Percentiles rank a stretch among this genome's conserved stretches.
phyloP scores from a whole-genome alignment of 495 filamentous ascomycete species.

The Gamarada debralockiae region DNA sequence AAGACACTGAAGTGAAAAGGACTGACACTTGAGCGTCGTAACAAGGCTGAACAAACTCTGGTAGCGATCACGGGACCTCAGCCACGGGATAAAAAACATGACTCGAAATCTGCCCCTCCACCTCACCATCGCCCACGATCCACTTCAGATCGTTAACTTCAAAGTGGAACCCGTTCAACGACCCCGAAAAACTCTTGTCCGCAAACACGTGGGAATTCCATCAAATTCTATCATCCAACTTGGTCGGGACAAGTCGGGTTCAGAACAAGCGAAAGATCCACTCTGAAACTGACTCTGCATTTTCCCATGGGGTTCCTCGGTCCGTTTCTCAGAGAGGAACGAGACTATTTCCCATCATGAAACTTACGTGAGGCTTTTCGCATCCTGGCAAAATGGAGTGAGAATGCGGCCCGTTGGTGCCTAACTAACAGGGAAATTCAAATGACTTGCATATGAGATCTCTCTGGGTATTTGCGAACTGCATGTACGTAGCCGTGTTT shows the following conservation, averaged over 20 bases:
- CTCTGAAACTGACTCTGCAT: background rate
- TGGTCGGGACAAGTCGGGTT: conserved; percentile 1
- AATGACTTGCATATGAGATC: background rate
- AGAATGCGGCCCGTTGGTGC: conserved; percentile 6
- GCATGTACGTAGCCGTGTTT: background rate
- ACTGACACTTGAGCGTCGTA: no score
- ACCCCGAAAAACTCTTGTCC: background rate
- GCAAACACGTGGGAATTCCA: background rate
- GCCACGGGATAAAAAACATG: no score
- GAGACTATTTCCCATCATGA: background rate
- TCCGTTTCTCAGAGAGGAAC: conserved; percentile 3
- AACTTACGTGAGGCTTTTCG: background rate
- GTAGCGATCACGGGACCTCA: no score
- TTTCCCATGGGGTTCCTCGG: conserved; percentile 12
- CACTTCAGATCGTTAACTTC: background rate
- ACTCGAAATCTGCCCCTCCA: no score
- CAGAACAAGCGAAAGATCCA: background rate
- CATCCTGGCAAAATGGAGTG: background rate
- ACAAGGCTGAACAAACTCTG: no score
- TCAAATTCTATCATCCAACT: background rate
- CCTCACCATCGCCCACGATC: no score
- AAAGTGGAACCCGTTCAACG: background rate
- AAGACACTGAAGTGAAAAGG: no score
- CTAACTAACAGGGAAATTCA: background rate
- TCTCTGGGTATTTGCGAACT: background rate